phyloP scores from a whole-genome alignment of 805 yeast species.

The Allodekkera sacchari region DNA sequence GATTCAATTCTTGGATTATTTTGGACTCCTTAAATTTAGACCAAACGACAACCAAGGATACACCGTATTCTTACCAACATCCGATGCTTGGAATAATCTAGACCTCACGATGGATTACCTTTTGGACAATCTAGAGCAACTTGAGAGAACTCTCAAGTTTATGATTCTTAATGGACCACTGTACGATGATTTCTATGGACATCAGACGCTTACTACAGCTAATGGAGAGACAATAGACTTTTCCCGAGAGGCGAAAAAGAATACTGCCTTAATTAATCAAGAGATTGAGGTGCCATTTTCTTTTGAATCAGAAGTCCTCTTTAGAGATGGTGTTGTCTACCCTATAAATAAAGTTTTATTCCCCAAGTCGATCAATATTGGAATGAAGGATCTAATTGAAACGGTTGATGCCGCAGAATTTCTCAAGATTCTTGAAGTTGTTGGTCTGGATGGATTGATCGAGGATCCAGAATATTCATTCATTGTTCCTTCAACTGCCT shows the following conservation, averaged over 20 bases:
- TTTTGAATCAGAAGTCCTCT: constrained; percentile 56
- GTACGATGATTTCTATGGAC: constrained; percentile 51
- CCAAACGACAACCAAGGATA: constrained; percentile 51
- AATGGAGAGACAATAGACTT: constrained; percentile 8
- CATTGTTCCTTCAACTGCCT: constrained; percentile 60
- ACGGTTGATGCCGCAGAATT: constrained; percentile 46
- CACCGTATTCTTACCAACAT: constrained; percentile 72
- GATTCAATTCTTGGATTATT: constrained; percentile 43
- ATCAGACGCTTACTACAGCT: constrained; percentile 12
- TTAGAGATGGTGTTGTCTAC: constrained; percentile 80
- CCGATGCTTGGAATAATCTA: constrained; percentile 58
- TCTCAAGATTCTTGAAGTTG: constrained; percentile 32
- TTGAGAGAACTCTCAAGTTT: constrained; percentile 47
- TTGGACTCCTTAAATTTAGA: constrained; percentile 40
- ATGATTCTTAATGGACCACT: constrained; percentile 54
- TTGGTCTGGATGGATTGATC: constrained; percentile 36
- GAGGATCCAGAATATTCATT: constrained; percentile 41
- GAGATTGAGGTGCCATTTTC: constrained; percentile 26
- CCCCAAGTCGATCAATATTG: constrained; percentile 48
- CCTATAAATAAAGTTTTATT: constrained; percentile 48
- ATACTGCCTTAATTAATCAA: constrained; percentile 9
- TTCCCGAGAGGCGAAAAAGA: constrained; percentile 4
- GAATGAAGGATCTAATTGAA: constrained; percentile 45
- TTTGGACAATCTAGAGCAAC: constrained; percentile 38
- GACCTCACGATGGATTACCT: constrained; percentile 56